phyloP scores from a whole-genome alignment of 257 asterid species.

The Ajuga chamaepitys region DNA sequence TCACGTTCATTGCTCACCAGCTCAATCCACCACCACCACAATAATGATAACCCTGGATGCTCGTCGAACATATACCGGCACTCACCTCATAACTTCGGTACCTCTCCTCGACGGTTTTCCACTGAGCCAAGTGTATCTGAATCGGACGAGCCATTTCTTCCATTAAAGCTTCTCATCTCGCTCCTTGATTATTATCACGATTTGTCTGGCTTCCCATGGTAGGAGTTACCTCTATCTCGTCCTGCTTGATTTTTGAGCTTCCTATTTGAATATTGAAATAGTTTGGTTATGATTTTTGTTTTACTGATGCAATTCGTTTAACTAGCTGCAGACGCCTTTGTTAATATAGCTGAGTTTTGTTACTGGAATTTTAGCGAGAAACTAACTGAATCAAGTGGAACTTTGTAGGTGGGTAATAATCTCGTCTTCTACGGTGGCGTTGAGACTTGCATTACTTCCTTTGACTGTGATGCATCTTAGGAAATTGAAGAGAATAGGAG shows the following conservation, averaged over 20 bases:
- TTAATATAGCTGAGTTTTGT: background rate
- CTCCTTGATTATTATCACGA: slow-evolving; percentile 45
- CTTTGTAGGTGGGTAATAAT: slow-evolving; percentile 80
- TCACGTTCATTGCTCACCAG: slow-evolving; percentile 1
- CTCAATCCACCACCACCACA: slow-evolving; percentile 8
- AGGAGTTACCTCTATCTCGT: slow-evolving; percentile 5
- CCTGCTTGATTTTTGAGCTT: background rate
- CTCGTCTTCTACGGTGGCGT: slow-evolving; percentile 58
- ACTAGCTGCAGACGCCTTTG: background rate
- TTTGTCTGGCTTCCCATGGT: slow-evolving; percentile 45
- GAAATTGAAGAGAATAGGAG: slow-evolving; percentile 58
- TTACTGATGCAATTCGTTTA: background rate
- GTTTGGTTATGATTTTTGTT: background rate
- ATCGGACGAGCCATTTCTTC: slow-evolving; percentile 22
- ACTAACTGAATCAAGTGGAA: slow-evolving; percentile 6
- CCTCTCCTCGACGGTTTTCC: slow-evolving; percentile 26
- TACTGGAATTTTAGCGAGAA: background rate
- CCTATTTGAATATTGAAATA: background rate
- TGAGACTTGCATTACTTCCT: slow-evolving; percentile 66
- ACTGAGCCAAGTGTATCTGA: slow-evolving; percentile 10
- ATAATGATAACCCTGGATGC: background rate
- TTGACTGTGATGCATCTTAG: slow-evolving; percentile 58
- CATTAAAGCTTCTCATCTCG: slow-evolving; percentile 31
- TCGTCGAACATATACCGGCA: slow-evolving; percentile 14
- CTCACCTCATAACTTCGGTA: slow-evolving; percentile 4